Percentiles rank a stretch among this genome's conserved stretches.
Conservation (phyloP, 2,329 filamentous ascomycete genomes). For the Scedosporium minutisporum region DNA sequence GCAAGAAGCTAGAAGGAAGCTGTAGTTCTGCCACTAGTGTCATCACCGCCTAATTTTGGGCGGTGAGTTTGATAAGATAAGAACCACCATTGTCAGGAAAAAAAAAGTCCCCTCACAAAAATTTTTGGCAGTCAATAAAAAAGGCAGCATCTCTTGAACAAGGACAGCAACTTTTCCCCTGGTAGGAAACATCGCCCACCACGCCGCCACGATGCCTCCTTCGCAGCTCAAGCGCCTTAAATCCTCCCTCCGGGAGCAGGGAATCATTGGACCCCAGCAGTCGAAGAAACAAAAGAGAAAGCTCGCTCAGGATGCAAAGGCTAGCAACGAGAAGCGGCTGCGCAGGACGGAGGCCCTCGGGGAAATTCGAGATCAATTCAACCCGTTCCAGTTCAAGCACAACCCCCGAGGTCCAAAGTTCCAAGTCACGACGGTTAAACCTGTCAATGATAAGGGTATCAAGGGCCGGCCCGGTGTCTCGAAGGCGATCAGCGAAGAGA, state of each 20-base stretch:
- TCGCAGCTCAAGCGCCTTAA: slow-evolving; percentile 97
- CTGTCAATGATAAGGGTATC: slow-evolving; percentile 44
- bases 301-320: slow-evolving; percentile 55
- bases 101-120: slow-evolving; percentile 14
- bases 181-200: slow-evolving; percentile 1
- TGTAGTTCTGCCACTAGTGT: background rate
- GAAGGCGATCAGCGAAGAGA: slow-evolving; percentile 79
- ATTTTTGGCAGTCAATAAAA: slow-evolving; percentile 10
- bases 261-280: slow-evolving; percentile 81
- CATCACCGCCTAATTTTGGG: background rate
- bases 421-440: slow-evolving; percentile 63
- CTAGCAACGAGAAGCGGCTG: slow-evolving; percentile 61
- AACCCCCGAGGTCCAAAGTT: slow-evolving; percentile 73
- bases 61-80: slow-evolving; percentile 17
- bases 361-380: slow-evolving; percentile 89
- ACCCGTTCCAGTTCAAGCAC: slow-evolving; percentile 90
- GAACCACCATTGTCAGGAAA: background rate
- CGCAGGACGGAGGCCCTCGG: slow-evolving; percentile 70
- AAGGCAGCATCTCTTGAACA: background rate
- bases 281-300: slow-evolving; percentile 91
- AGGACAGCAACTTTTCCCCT: background rate
- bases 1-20: background rate
- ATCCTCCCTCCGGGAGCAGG: slow-evolving; percentile 77
- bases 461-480: slow-evolving; percentile 72
- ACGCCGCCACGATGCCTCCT: slow-evolving; percentile 60